Evolutionary conservation across 2,329 filamentous ascomycete genomes (phyloP).

Genomic region (Hypoxylon sp.): DNA sequence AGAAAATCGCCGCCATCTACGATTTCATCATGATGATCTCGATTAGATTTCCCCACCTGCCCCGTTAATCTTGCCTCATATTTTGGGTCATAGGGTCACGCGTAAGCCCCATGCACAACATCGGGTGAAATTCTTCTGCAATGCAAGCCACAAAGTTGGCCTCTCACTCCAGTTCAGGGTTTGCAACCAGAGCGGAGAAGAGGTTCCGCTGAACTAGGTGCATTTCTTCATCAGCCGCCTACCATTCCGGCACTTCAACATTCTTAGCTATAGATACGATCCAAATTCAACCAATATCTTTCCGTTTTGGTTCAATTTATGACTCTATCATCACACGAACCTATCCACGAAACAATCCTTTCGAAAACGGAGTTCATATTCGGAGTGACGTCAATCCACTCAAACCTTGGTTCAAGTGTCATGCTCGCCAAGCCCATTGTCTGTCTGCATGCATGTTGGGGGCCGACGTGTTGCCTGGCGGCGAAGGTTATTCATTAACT

Average conservation of each 20-base stretch:
- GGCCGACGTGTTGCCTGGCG: neutral
- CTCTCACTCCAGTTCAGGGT: conserved; percentile 2
- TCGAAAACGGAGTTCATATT: conserved; percentile 20
- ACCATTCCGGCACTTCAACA: neutral
- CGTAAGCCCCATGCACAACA: conserved; percentile 29
- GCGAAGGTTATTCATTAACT: neutral
- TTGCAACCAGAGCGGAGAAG: conserved; percentile 7
- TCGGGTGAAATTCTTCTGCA: neutral
- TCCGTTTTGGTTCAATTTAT: conserved; percentile 30
- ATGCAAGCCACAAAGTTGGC: conserved; percentile 29
- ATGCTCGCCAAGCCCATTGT: neutral
- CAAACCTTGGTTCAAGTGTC: neutral
- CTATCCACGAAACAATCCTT: neutral
- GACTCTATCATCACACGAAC: conserved; percentile 35
- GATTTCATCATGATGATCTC: conserved; percentile 42
- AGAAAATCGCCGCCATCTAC: conserved; percentile 11
- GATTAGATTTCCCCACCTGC: conserved; percentile 27
- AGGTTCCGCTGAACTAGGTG: conserved; percentile 20
- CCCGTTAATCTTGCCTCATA: conserved; percentile 30
- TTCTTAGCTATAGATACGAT: neutral
- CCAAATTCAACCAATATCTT: neutral
- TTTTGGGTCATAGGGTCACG: conserved; percentile 23
- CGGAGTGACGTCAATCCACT: conserved; percentile 36
- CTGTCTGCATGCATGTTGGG: neutral
- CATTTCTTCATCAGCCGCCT: neutral